Base-by-base conservation (phyloP, 2,329 filamentous ascomycete genomes). In the Xylaria sp. region DNA sequence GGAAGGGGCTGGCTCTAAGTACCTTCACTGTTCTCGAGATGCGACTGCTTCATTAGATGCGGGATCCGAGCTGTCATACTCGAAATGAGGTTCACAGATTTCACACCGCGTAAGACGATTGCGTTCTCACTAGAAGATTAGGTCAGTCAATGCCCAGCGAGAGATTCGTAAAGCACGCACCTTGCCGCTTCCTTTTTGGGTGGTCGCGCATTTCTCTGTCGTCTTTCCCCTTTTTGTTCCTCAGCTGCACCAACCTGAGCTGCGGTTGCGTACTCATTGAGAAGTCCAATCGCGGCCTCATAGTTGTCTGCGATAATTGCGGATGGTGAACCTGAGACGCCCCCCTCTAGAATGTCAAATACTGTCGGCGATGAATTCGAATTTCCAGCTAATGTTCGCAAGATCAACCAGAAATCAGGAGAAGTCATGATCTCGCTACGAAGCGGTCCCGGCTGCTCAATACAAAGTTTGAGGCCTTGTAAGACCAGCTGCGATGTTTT, bases 291-390 rank as follows among this genome's bases (percentile, higher is more conserved):
- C 3, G 92, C 91, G 21, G 92, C 89, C 73, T 97, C 93, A 71
- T 98, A 99, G 70, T 99, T 99, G 73, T 98, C 95, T 23, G 94
- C 92, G 63, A 93, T 94, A 53, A 99, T 91, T 5, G 94, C 91
- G 14, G 91, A 89, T 17, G 89, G 89, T n/a, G 87, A 84, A 14
- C 89, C 90, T 12, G 84, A 85, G 2, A 92, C 87, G 25, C 94
- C 88, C 57, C 86, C 88, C 72, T 95, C 90, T 0, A 97, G 82
- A n/a, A 98, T 91, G 57, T 90, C 87, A 75, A 98, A 98, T 0
- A 96, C 93, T 15, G 89, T 83, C 0, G 89, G 83, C 1, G 92
- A 91, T 25, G 90, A 89, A 56, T 92, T 89, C 2, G 87, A 79
- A 64, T 89, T 85, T 23, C 83, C 82, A 49, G 92, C 88, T 17